Conservation (phyloP, 2,329 filamentous ascomycete genomes). For the Trichocomaceae sp. region DNA sequence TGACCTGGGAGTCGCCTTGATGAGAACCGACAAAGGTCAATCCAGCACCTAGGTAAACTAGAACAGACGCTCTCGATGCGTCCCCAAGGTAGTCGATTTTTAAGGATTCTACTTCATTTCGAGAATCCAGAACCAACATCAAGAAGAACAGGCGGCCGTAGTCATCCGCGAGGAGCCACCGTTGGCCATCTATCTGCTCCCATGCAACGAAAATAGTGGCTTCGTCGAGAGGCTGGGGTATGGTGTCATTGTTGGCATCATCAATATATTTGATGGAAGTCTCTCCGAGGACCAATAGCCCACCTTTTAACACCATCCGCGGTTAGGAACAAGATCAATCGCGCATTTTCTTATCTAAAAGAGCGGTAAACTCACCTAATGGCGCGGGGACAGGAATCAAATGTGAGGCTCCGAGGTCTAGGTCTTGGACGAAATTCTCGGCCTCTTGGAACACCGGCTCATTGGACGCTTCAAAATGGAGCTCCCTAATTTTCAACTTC, state of each 20-base stretch:
- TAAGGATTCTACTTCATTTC: slow-evolving; percentile 65
- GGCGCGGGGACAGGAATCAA: slow-evolving; percentile 56
- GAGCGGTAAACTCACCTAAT: slow-evolving; percentile 34
- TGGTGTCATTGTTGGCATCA: slow-evolving; percentile 60
- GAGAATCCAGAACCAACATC: slow-evolving; percentile 61
- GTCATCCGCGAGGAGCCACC: slow-evolving; percentile 86
- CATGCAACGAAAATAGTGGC: slow-evolving; percentile 87
- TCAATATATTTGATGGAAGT: slow-evolving; percentile 81
- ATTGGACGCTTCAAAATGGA: slow-evolving; percentile 46
- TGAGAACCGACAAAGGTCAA: slow-evolving; percentile 85
- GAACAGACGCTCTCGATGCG: slow-evolving; percentile 67
- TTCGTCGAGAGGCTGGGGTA: slow-evolving; percentile 60
- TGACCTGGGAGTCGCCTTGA: slow-evolving; percentile 83
- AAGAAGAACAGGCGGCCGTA: slow-evolving; percentile 82
- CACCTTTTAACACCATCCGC: slow-evolving; percentile 43
- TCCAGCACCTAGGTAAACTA: slow-evolving; percentile 65
- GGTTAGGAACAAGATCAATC: slow-evolving; percentile 43
- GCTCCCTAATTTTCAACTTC: slow-evolving; percentile 49
- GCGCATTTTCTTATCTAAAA: no score
- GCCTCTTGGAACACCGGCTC: slow-evolving; percentile 50
- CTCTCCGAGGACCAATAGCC: slow-evolving; percentile 69
- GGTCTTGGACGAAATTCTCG: slow-evolving; percentile 45
- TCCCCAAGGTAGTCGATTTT: slow-evolving; percentile 59
- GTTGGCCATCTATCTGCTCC: slow-evolving; percentile 72
- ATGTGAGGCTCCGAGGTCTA: slow-evolving; percentile 56